phyloP scores from a whole-genome alignment of 345 rosid genomes.

The Cochlearia excelsa region DNA sequence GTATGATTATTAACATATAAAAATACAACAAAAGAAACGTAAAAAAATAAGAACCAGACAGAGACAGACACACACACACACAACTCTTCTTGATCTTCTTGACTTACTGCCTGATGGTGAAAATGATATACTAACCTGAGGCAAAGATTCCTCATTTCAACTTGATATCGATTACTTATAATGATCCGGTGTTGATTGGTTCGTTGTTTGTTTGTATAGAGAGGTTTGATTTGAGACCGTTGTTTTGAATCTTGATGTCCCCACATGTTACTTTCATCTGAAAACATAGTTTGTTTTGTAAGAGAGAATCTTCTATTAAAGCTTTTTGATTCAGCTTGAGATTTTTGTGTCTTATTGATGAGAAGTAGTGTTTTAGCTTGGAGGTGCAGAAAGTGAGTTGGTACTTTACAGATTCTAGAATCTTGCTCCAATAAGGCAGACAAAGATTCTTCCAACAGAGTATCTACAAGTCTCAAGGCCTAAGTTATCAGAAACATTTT shows the following conservation, averaged over 20 bases:
- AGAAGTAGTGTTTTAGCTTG: background rate
- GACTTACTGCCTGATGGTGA: slow-evolving; percentile 18
- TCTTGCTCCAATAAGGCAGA: slow-evolving; percentile 10
- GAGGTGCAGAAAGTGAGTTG: slow-evolving; percentile 3
- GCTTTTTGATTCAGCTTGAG: slow-evolving; percentile 12
- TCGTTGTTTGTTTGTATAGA: background rate
- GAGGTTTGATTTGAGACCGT: slow-evolving; percentile 26
- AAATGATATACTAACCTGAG: slow-evolving; percentile 6
- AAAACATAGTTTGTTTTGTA: background rate
- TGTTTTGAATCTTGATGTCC: slow-evolving; percentile 14
- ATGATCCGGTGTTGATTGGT: slow-evolving; percentile 13
- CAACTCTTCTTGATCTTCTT: slow-evolving; percentile 25
- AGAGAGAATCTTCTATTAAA: slow-evolving; percentile 10
- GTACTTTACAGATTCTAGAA: slow-evolving; percentile 8
- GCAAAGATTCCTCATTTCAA: slow-evolving; percentile 12
- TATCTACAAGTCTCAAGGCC: background rate
- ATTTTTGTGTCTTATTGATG: slow-evolving; percentile 23
- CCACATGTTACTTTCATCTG: slow-evolving; percentile 21
- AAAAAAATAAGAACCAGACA: slow-evolving; percentile 27
- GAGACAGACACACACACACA: slow-evolving; percentile 16
- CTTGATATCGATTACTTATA: slow-evolving; percentile 21
- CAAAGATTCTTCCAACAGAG: background rate
- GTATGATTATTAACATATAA: background rate
- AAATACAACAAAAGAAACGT: slow-evolving; percentile 24
- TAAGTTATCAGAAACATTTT: slow-evolving; percentile 19